Base-by-base conservation (phyloP, 306 rosid genomes). In the Cucurbita pepo region DNA sequence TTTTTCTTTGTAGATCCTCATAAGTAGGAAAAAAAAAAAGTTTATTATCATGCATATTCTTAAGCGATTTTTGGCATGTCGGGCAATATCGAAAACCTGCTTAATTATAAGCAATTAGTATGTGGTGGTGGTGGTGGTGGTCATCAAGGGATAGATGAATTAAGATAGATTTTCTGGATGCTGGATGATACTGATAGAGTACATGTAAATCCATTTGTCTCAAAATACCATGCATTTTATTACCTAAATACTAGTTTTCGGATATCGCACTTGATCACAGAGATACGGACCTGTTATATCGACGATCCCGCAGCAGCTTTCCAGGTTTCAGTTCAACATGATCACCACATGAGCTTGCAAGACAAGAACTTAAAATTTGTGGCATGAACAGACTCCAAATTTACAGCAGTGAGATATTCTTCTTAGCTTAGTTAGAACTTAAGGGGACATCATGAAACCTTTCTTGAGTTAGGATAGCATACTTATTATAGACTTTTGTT, bases 241-340 rank as follows among this genome's bases (percentile, higher is more conserved):
- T 13, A 47, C 57, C 57, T 48, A 64, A 11, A 18, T 21, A 72
- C 25, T 71, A 52, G 34, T 48, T 55, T 69, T 43, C 14, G 4
- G 8, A 53, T 71, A 59, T 47, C 50, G 77, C 72, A 21, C 69
- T 53, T 36, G 76, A 48, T 71, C 80, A 75, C 96, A 95, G 99
- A 86, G 99, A 85, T 95, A 95, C 55, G 99, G 99, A 21, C 95
- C 96, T 10, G 97, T 95, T 75, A 95, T 95, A 79, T 95, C 97
- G 75, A 91, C 96, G 77, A 95, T 95, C 75, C 99, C 99, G 11
- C 97, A 91, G 79, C 99, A 91, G 83, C 93, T 95, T 51, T 95
- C 99, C 71, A 85, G 99, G 87, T 95, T 95, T 81, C 95, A 95
- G 84, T 95, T 95, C 84, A 91, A 91, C 83, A 95, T 95, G 99